A percentile compares a stretch with the other conserved stretches of the same genome.
phyloP scores from a whole-genome alignment of 176 grass and related monocot genomes.

The Eleusine coracana region DNA sequence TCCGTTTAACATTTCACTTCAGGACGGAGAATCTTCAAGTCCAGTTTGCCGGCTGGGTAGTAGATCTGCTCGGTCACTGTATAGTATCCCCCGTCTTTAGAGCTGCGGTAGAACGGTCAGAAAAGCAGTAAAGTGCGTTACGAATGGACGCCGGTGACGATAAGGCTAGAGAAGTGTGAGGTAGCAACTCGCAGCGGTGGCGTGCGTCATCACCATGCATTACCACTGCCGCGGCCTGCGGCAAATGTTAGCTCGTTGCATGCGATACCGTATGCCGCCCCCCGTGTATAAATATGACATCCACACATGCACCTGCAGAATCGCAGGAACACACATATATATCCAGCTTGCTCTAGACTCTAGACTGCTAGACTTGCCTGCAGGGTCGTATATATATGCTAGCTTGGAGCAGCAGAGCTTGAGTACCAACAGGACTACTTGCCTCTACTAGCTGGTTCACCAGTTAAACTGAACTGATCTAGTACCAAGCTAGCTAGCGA shows the following conservation, averaged over 20 bases:
- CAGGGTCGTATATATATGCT: neutral
- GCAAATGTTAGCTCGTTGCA: neutral
- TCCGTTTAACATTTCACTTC: neutral
- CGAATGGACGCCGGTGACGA: neutral
- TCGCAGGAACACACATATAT: neutral
- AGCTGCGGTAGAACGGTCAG: neutral
- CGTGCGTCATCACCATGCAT: too few relatives aligned
- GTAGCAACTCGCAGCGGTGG: too few relatives aligned
- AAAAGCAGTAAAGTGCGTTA: neutral
- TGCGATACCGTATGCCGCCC: slow-evolving; percentile 6
- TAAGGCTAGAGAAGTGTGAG: too few relatives aligned
- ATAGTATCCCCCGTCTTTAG: neutral
- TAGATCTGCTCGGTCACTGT: neutral
- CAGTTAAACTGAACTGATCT: neutral
- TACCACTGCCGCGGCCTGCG: neutral
- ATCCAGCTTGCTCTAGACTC: neutral
- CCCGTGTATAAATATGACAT: slow-evolving; percentile 23
- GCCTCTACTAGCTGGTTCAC: neutral
- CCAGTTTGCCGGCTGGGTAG: neutral
- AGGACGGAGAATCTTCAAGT: neutral
- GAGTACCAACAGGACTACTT: neutral
- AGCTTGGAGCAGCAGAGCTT: neutral
- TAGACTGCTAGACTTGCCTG: neutral
- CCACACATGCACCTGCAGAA: slow-evolving; percentile 4
- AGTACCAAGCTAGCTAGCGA: too few relatives aligned